Percentiles rank a stretch among this genome's conserved stretches.
Conservation (phyloP, 2,329 filamentous ascomycete genomes). For the Juglanconis juglandina region DNA sequence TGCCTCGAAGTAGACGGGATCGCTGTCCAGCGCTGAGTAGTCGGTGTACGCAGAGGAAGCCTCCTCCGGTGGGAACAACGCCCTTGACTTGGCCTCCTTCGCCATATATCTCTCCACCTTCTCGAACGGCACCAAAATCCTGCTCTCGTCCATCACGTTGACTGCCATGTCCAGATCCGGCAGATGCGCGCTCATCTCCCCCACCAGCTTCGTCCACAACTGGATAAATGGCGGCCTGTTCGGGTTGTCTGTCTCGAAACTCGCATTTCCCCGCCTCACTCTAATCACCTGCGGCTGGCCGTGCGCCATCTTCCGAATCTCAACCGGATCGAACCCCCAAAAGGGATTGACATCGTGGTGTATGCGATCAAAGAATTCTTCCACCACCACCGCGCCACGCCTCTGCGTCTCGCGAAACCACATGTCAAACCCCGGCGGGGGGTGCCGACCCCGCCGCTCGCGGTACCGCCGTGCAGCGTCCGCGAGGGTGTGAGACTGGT, state of each 20-base stretch:
- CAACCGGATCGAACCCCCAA: slow-evolving; percentile 47
- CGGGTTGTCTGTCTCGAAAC: slow-evolving; percentile 35
- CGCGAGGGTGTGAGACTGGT: slow-evolving; percentile 39
- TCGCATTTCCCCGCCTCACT: slow-evolving; percentile 43
- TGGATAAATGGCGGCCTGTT: slow-evolving; percentile 42
- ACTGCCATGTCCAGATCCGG: slow-evolving; percentile 66
- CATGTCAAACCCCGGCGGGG: slow-evolving; percentile 45
- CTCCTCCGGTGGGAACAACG: slow-evolving; percentile 39
- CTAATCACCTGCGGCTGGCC: slow-evolving; percentile 43
- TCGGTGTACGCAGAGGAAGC: slow-evolving; percentile 43
- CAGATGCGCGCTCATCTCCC: slow-evolving; percentile 48
- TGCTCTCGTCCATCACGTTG: slow-evolving; percentile 61
- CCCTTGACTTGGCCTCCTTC: slow-evolving; percentile 42
- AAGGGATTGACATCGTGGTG: slow-evolving; percentile 51
- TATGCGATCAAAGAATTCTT: slow-evolving; percentile 51
- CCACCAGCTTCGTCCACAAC: slow-evolving; percentile 47
- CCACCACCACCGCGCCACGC: slow-evolving; percentile 40
- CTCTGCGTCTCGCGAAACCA: slow-evolving; percentile 44
- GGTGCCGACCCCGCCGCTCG: slow-evolving; percentile 43
- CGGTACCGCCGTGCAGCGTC: slow-evolving; percentile 45
- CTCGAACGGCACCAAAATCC: slow-evolving; percentile 57
- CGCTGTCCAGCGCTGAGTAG: slow-evolving; percentile 27
- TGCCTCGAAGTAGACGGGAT: slow-evolving; percentile 35
- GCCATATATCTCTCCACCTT: slow-evolving; percentile 48
- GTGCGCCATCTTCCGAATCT: slow-evolving; percentile 32